A percentile compares a stretch with the other conserved stretches of the same genome.
phyloP scores from a whole-genome alignment of 1,284 basidiomycete genomes.

The Gymnopus androsaceus region DNA sequence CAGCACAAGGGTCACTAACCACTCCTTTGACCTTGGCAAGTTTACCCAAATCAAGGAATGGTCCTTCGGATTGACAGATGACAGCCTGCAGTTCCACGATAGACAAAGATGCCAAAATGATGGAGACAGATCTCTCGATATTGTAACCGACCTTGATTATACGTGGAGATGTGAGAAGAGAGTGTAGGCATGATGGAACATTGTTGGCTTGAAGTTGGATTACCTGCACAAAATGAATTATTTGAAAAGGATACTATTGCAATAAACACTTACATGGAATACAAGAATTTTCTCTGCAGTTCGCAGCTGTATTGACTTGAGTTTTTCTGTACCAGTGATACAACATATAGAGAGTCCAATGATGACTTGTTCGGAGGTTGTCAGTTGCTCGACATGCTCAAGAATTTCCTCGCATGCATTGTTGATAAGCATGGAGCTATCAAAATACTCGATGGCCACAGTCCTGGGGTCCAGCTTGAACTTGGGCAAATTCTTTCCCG shows the following conservation, averaged over 20 bases:
- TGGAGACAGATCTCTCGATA: background rate
- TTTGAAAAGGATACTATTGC: background rate
- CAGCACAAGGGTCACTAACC: background rate
- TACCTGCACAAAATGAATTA: background rate
- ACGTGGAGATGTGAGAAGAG: background rate
- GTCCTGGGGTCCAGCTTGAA: background rate
- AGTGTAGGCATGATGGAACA: background rate
- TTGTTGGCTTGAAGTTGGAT: background rate
- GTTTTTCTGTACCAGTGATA: background rate
- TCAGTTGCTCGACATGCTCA: background rate
- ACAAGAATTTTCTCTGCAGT: constrained; percentile 1
- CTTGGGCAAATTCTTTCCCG: background rate
- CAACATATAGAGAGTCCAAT: background rate
- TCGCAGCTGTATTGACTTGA: background rate
- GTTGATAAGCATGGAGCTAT: constrained; percentile 4
- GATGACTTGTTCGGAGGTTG: background rate
- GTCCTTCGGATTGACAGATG: background rate
- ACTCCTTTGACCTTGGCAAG: constrained; percentile 7
- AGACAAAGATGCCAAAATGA: background rate
- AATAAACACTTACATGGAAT: background rate
- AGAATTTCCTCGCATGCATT: constrained; percentile 7
- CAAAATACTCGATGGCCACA: background rate
- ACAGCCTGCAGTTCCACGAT: background rate
- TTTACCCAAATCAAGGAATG: constrained; percentile 3
- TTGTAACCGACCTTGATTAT: constrained; percentile 2